These are phyloP conservation scores for Daldinia childiae DNA, from an alignment of 495 filamentous ascomycete species.

Conservation along the genomic window DNA sequence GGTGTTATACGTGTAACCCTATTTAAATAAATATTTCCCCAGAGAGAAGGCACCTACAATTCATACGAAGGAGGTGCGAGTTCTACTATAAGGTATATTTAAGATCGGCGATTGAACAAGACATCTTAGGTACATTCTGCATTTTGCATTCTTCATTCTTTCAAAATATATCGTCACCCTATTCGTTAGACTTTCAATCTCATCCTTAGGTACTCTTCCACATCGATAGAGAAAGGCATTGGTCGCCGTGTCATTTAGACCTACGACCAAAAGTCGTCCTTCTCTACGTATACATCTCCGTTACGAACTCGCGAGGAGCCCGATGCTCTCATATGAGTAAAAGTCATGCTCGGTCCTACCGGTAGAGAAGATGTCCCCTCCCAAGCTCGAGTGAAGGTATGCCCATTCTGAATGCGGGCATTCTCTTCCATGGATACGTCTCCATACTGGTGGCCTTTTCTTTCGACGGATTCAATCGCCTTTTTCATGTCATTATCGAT, in stretches of 20 bases:
- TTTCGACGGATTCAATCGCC: neutral
- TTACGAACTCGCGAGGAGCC: neutral
- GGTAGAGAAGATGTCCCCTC: neutral
- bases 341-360: neutral
- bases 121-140: too few relatives aligned
- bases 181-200: neutral
- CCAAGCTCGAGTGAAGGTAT: neutral
- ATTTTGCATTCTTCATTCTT: too few relatives aligned
- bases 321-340: neutral
- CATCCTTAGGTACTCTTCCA: neutral
- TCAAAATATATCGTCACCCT: neutral
- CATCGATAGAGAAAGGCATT: neutral
- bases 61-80: neutral
- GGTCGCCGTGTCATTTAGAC: neutral
- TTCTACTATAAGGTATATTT: neutral
- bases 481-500: neutral
- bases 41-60: neutral
- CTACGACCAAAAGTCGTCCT: neutral
- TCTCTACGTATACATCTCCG: neutral
- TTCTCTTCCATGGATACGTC: neutral
- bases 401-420: neutral
- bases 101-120: neutral
- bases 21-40: too few relatives aligned
- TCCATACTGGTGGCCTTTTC: neutral
- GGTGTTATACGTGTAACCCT: neutral